Conservation (phyloP, 768 basidiomycete species). For the Hypholoma sublateritium region DNA sequence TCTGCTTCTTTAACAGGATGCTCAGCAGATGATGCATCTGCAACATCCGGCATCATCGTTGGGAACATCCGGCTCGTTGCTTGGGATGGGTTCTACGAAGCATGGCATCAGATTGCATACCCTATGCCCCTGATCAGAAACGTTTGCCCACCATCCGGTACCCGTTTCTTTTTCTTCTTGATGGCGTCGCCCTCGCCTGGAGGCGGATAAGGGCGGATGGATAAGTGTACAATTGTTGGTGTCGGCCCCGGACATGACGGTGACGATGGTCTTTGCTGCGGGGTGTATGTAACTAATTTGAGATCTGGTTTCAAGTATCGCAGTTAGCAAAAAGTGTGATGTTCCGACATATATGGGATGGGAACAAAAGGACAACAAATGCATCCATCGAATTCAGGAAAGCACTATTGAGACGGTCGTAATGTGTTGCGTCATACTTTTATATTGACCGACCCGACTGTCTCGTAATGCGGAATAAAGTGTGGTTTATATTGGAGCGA, state of each 20-base stretch:
- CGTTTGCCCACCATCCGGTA: slow-evolving; percentile 26
- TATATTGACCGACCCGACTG: too few species aligned
- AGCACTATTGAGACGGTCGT: too few species aligned
- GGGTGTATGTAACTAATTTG: slow-evolving; percentile 39
- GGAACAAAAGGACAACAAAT: too few species aligned
- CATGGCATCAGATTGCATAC: not conserved
- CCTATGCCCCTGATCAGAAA: not conserved
- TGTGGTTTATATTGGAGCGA: too few species aligned
- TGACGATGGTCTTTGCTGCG: slow-evolving; percentile 23
- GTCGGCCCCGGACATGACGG: slow-evolving; percentile 24
- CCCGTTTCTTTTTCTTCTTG: slow-evolving; percentile 54
- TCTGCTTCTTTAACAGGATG: not conserved
- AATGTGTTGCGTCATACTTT: too few species aligned
- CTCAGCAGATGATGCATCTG: slow-evolving; percentile 25
- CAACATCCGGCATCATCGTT: slow-evolving; percentile 21
- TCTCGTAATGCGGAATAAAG: too few species aligned
- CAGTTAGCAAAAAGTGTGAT: not conserved
- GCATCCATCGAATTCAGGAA: too few species aligned
- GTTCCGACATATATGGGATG: too few species aligned
- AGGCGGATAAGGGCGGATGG: slow-evolving; percentile 60
- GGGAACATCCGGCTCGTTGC: slow-evolving; percentile 10
- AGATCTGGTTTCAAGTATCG: slow-evolving; percentile 27
- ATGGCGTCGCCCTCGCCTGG: slow-evolving; percentile 47
- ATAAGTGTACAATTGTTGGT: slow-evolving; percentile 75
- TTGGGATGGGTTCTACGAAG: slow-evolving; percentile 10